phyloP scores from a whole-genome alignment of 108 stramenopile genomes.

The Nannochloropsis gaditana region DNA sequence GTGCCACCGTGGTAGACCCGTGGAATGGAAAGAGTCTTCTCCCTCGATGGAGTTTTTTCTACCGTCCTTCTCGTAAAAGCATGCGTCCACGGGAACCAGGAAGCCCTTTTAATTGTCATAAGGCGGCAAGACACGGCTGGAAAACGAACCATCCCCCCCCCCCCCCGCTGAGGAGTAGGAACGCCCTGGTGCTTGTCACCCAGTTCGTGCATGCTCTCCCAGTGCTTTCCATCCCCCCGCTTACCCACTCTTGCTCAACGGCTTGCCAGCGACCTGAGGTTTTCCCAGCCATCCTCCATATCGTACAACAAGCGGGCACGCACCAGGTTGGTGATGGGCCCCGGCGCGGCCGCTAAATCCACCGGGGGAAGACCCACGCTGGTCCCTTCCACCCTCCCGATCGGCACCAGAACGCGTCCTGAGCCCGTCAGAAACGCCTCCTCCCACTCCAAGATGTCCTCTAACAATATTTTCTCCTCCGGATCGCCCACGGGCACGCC shows the following conservation, averaged over 20 bases:
- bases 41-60: neutral
- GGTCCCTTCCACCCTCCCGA: neutral
- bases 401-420: neutral
- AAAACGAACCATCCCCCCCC: neutral
- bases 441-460: neutral
- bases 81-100: neutral
- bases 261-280: neutral
- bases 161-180: neutral
- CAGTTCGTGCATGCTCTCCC: neutral
- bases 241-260: neutral
- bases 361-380: neutral
- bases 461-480: neutral
- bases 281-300: neutral
- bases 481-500: neutral
- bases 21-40: neutral
- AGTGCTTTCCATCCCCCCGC: neutral
- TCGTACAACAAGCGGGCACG: neutral
- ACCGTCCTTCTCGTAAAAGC: slow-evolving; percentile 15
- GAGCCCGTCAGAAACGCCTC: slow-evolving; percentile 3
- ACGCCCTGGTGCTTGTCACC: neutral
- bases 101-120: slow-evolving; percentile 18
- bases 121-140: neutral
- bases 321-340: neutral
- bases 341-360: neutral
- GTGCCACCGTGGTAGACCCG: neutral